A percentile compares a stretch with the other conserved stretches of the same genome.
phyloP scores from a whole-genome alignment of 208 protist genomes.

The Balamuthia mandrillaris region DNA sequence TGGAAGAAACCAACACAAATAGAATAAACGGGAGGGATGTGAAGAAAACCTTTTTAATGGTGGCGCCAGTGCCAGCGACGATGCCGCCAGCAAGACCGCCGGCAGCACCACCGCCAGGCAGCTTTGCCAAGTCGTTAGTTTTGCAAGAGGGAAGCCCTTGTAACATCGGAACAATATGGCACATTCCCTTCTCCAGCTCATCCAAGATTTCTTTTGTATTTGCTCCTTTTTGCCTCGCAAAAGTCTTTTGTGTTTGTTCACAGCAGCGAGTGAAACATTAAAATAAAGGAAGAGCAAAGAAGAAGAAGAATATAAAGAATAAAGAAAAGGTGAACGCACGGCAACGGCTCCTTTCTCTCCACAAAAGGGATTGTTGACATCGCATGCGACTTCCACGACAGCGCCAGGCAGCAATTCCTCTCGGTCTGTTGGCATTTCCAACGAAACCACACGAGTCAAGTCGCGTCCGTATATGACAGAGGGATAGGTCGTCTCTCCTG shows the following conservation, averaged over 20 bases:
- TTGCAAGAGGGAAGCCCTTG: neutral
- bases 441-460: neutral
- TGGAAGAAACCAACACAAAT: neutral
- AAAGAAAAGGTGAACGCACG: neutral
- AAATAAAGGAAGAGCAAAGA: neutral
- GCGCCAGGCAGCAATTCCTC: neutral
- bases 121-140: neutral
- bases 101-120: conserved; percentile 22
- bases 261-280: neutral
- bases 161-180: neutral
- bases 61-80: conserved; percentile 3
- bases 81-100: conserved; percentile 22
- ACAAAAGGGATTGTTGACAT: conserved; percentile 36
- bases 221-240: conserved; percentile 37
- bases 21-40: neutral
- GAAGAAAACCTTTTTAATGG: conserved; percentile 5
- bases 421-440: neutral
- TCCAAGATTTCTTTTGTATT: conserved; percentile 20
- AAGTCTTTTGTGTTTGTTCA: too few relatives aligned
- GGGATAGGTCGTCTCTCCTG: neutral
- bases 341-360: conserved; percentile 33
- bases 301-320: neutral
- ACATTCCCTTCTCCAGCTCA: conserved; percentile 26
- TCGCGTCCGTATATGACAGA: neutral
- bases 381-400: conserved; percentile 22